These are phyloP conservation scores for Leonotis leonurus DNA, from an alignment of 257 asterid species.

Conservation along the genomic window DNA sequence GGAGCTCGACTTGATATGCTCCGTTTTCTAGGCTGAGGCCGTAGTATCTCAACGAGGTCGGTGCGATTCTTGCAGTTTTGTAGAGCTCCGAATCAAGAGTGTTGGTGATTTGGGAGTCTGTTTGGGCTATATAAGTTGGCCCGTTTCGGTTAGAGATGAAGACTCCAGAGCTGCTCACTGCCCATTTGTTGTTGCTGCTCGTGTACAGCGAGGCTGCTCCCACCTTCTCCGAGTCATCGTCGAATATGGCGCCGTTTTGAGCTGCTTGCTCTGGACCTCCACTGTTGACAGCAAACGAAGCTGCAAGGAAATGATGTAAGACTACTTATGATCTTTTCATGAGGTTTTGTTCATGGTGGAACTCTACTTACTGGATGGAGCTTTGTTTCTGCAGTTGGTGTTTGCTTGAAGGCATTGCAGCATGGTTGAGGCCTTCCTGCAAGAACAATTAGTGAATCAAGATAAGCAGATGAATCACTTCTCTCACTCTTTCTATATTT, in stretches of 20 bases:
- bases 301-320: constrained; percentile 25
- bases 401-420: constrained; percentile 40
- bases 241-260: constrained; percentile 27
- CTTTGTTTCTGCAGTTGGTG: constrained; percentile 29
- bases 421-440: constrained; percentile 36
- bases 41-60: constrained; percentile 48
- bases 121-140: constrained; percentile 23
- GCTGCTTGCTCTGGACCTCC: constrained; percentile 47
- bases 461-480: background rate
- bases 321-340: background rate
- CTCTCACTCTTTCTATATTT: background rate
- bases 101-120: constrained; percentile 46
- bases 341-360: background rate
- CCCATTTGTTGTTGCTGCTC: constrained; percentile 36
- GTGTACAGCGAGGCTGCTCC: constrained; percentile 46
- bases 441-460: constrained; percentile 8
- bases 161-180: constrained; percentile 49
- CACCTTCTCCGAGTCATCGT: constrained; percentile 38
- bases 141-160: constrained; percentile 48
- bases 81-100: constrained; percentile 52
- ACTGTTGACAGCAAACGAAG: constrained; percentile 43
- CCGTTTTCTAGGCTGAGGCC: constrained; percentile 54
- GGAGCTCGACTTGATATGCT: constrained; percentile 39
- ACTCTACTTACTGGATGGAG: constrained; percentile 33
- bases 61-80: constrained; percentile 47